These are phyloP conservation scores for Gliomastix tumulicola DNA, from an alignment of 2,329 filamentous ascomycete species.

Conservation along the genomic window DNA sequence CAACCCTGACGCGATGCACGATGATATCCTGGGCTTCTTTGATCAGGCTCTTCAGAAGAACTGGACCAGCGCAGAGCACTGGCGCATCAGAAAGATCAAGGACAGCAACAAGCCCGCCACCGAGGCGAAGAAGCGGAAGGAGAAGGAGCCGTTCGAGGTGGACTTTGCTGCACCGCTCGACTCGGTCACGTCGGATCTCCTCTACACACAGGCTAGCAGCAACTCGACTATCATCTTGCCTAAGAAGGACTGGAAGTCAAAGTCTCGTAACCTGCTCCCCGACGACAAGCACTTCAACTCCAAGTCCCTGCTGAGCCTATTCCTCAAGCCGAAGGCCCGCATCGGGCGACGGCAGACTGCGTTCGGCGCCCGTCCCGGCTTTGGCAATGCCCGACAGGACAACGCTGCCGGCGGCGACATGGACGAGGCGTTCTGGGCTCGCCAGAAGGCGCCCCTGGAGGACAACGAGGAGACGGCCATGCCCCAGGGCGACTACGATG, in stretches of 20 bases:
- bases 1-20: conserved; percentile 65
- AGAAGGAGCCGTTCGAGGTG: conserved; percentile 94
- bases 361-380: conserved; percentile 21
- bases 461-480: conserved; percentile 46
- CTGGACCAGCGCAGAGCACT: conserved; percentile 97
- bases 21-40: conserved; percentile 97
- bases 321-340: conserved; percentile 88
- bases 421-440: conserved; percentile 94
- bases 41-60: conserved; percentile 95
- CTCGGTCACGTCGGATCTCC: conserved; percentile 60
- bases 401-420: conserved; percentile 66
- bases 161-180: conserved; percentile 77
- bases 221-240: conserved; percentile 78
- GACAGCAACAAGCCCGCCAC: conserved; percentile 59
- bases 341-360: conserved; percentile 53
- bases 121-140: conserved; percentile 65
- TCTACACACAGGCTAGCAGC: conserved; percentile 75
- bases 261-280: conserved; percentile 84
- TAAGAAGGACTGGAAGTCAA: conserved; percentile 93
- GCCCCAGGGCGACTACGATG: conserved; percentile 79
- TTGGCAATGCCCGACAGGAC: conserved; percentile 34
- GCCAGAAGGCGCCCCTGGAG: conserved; percentile 50
- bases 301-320: conserved; percentile 78
- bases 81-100: conserved; percentile 94
- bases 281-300: conserved; percentile 99